These are phyloP conservation scores for Solanum hybrid DNA, from an alignment of 305 asterid species.

Conservation along the genomic window DNA sequence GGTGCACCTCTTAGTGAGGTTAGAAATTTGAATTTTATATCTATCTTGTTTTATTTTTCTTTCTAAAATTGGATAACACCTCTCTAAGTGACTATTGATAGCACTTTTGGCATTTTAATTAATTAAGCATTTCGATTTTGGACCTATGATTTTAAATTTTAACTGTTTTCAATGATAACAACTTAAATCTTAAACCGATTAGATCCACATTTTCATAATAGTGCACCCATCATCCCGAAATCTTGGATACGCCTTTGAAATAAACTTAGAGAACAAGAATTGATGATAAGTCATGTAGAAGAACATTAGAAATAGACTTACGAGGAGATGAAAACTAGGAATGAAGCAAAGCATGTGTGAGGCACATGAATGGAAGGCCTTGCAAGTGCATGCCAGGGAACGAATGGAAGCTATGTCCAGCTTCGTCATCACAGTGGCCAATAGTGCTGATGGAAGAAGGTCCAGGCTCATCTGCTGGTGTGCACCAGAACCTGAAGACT, in stretches of 20 bases:
- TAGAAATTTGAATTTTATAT: too few relatives aligned
- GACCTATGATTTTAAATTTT: too few relatives aligned
- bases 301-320: slow-evolving; percentile 13
- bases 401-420: slow-evolving; percentile 71
- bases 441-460: slow-evolving; percentile 55
- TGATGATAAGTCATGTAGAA: not conserved
- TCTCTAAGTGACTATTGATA: too few relatives aligned
- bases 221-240: too few relatives aligned
- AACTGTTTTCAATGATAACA: too few relatives aligned
- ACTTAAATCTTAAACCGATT: too few relatives aligned
- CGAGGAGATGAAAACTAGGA: slow-evolving; percentile 69
- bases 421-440: slow-evolving; percentile 76
- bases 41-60: too few relatives aligned
- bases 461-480: slow-evolving; percentile 27
- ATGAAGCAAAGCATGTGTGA: slow-evolving; percentile 46
- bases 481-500: slow-evolving; percentile 16
- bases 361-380: slow-evolving; percentile 56
- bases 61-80: too few relatives aligned
- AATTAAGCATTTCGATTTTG: too few relatives aligned
- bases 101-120: too few relatives aligned
- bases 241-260: fast-evolving
- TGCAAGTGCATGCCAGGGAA: slow-evolving; percentile 82
- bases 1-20: too few relatives aligned
- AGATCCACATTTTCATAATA: too few relatives aligned
- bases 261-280: not conserved